A percentile compares a stretch with the other conserved stretches of the same genome.
These are phyloP conservation scores for Byssothecium circinans DNA, from an alignment of 2,329 filamentous ascomycete genomes.

Conservation along the genomic window DNA sequence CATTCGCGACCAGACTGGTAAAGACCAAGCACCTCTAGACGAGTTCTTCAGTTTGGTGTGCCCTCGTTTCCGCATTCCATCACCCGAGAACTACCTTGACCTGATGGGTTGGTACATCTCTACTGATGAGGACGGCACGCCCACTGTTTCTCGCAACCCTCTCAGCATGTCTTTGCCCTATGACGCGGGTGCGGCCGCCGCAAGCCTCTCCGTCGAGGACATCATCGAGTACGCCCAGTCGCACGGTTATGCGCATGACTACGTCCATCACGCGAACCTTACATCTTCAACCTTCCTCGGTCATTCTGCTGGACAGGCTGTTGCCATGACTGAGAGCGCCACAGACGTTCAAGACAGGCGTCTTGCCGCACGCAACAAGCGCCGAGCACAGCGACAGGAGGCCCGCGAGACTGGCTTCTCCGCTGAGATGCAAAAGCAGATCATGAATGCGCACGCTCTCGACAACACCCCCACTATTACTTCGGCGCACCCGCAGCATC, in stretches of 20 bases:
- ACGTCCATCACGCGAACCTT: conserved; percentile 9
- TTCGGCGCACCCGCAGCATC: neutral
- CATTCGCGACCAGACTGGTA: conserved; percentile 55
- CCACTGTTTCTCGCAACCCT: conserved; percentile 15
- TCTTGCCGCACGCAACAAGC: conserved; percentile 16
- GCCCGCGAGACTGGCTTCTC: conserved; percentile 7
- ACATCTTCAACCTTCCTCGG: conserved; percentile 21
- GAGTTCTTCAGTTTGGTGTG: conserved; percentile 52
- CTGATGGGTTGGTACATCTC: conserved; percentile 52
- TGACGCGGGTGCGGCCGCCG: conserved; percentile 21
- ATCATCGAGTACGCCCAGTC: conserved; percentile 31
- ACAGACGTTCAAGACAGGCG: conserved; percentile 8
- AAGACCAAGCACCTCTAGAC: conserved; percentile 50
- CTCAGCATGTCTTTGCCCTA: conserved; percentile 15
- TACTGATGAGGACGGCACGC: conserved; percentile 30
- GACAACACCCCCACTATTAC: neutral
- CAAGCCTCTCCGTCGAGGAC: conserved; percentile 39
- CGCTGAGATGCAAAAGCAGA: conserved; percentile 11
- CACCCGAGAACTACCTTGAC: conserved; percentile 50
- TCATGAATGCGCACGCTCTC: neutral
- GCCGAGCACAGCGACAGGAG: conserved; percentile 15
- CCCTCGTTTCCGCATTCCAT: conserved; percentile 52
- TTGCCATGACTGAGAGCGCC: neutral
- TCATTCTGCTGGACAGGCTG: conserved; percentile 7
- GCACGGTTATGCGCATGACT: conserved; percentile 26